Conservation (phyloP, 139 green algal genomes). For the Haematococcus lacustris region DNA sequence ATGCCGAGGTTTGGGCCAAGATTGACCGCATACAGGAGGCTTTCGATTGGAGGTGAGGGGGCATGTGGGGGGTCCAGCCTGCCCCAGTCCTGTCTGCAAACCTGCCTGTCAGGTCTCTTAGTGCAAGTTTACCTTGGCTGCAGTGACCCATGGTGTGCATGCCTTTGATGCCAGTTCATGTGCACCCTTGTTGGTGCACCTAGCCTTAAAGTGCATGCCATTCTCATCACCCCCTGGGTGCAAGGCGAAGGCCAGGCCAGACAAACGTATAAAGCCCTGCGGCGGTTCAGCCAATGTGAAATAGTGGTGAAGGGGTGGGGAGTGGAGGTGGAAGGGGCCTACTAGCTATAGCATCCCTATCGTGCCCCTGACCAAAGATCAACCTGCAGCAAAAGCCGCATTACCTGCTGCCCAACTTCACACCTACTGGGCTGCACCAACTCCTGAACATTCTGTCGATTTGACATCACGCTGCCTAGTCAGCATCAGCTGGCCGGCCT, state of each 20-base stretch:
- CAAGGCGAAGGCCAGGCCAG: no score
- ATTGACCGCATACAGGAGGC: conserved; percentile 30
- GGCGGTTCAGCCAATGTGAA: no score
- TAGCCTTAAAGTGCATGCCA: neutral
- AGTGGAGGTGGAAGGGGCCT: no score
- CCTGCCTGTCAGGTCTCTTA: neutral
- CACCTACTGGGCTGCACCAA: no score
- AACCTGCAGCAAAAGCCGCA: no score
- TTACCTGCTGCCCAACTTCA: no score
- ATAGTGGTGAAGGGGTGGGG: no score
- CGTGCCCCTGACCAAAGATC: no score
- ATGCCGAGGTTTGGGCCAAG: conserved; percentile 37
- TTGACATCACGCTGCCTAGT: neutral
- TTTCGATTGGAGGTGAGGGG: conserved; percentile 31
- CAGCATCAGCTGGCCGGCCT: no score
- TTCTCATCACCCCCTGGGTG: neutral
- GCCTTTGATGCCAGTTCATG: neutral
- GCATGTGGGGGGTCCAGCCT: neutral
- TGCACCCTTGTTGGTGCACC: neutral
- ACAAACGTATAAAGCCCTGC: no score
- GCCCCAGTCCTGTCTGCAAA: neutral
- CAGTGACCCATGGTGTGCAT: neutral
- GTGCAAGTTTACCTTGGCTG: neutral
- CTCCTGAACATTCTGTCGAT: neutral
- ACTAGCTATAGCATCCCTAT: no score